Base-by-base conservation (phyloP, 225 moss, liverwort and hornwort species). In the Polytrichum commune region DNA sequence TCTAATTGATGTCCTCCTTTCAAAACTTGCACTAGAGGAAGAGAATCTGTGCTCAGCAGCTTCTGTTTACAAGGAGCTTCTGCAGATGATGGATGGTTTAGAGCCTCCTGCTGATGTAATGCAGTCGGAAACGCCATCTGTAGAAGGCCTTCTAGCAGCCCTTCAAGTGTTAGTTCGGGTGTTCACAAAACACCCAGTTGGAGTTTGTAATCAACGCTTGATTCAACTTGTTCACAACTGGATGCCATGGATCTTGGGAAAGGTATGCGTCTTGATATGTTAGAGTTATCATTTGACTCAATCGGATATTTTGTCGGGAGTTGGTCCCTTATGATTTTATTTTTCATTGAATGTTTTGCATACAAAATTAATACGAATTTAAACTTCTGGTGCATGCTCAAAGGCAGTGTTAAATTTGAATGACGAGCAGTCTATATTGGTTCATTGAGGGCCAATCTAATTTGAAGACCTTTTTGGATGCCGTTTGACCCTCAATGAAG, bases 141-240 rank as follows among this genome's bases (percentile, higher is more conserved):
- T 87, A 69, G 88, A 93, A 65, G 79, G 79, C 70, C 90, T 77
- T 87, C 74, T 98, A 53, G 76, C 87, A 53, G 91, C 91, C 55
- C 82, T 95, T 28, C 84, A 78, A 65, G 86, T 90, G 69, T 81
- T 98, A 56, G 81, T 82, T 30, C 82, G 85, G 68, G 80, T 89
- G 54, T 89, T 91, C 69, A 79, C 75, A 26, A 84, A 86, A 58
- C 74, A 77, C 72, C 78, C 80, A 32, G 82, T 74, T 65, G 82
- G 80, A 38, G 72, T 80, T 72, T 93, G 88, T 72, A 79, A 81
- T 76, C 71, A 68, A 65, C 82, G 85, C 35, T 78, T 95, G 76
- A 79, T 91, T 65, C 79, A 85, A 72, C 81, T 91, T 66, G 75
- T 93, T 64, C 85, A 81, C 62, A 73, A 83, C 30, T 98, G 98